Base-by-base conservation (phyloP, 129 eudicot species). In the Tagetes patula region DNA sequence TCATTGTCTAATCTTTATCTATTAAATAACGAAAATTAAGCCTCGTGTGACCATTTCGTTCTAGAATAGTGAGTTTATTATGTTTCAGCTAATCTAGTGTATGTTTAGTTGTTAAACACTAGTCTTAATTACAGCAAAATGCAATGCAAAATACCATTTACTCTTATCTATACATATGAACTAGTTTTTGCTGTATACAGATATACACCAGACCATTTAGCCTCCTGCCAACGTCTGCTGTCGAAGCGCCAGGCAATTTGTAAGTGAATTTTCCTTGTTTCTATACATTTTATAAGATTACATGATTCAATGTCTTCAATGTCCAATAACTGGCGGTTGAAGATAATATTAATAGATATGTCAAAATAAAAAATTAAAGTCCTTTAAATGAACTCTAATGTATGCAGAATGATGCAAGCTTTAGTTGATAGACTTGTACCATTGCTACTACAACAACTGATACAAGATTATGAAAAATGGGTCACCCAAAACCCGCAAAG, bases 361-460 rank as follows among this genome's bases (percentile, higher is more conserved):
- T n/a, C n/a, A n/a, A n/a, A n/a, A n/a, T n/a, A n/a, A n/a, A n/a
- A n/a, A n/a, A n/a, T n/a, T n/a, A n/a, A n/a, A n/a, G n/a, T 59
- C 47, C 45, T n/a, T 76, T 47, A 58, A 20, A 33, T 43, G 41
- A 74, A 32, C 55, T 50, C 50, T 81, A 80, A 41, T 76, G 69
- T 45, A 2, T 62, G 38, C 88, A 91, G 97, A 82, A 82, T 91
- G 89, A 84, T 91, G 89, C 95, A 88, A 78, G 85, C 95, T 71
- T 82, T 91, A 32, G 79, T 91, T 34, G 97, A 91, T 84, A 79
- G 88, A 79, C 81, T 91, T 60, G 95, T 87, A 63, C 97, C 97
- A 4, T 43, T 87, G 73, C 88, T 87, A 60, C 73, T 82, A 43
- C 83, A 91, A 75, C 95, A 91, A 13, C 38, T 91, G 82, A 71